These are phyloP conservation scores for Clathrospora elynae DNA, from an alignment of 2,329 filamentous ascomycete species.

Conservation along the genomic window DNA sequence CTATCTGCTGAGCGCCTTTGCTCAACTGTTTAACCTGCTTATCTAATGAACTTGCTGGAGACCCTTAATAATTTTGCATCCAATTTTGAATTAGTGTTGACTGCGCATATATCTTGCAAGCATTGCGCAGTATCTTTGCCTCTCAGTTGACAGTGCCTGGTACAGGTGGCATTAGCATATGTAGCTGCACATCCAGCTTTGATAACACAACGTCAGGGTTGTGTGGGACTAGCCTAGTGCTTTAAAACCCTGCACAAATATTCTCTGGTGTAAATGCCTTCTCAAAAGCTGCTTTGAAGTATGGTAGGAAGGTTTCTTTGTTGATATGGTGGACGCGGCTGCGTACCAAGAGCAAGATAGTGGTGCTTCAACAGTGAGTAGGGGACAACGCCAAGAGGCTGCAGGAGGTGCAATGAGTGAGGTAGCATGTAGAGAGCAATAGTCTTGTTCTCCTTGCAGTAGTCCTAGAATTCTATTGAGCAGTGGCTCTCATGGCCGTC, in stretches of 20 bases:
- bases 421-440: slow-evolving; percentile 42
- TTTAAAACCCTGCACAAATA: slow-evolving; percentile 36
- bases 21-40: slow-evolving; percentile 9
- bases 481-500: slow-evolving; percentile 47
- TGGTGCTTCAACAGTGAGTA: slow-evolving; percentile 46
- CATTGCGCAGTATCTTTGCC: slow-evolving; percentile 13
- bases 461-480: slow-evolving; percentile 43
- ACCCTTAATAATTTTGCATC: slow-evolving; percentile 5
- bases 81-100: slow-evolving; percentile 12
- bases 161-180: slow-evolving; percentile 12
- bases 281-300: slow-evolving; percentile 34
- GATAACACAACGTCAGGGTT: slow-evolving; percentile 40
- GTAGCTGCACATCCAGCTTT: slow-evolving; percentile 37
- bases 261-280: slow-evolving; percentile 36
- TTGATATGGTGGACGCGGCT: slow-evolving; percentile 37
- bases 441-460: slow-evolving; percentile 28
- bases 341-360: slow-evolving; percentile 40
- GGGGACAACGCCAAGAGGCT: slow-evolving; percentile 49
- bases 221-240: slow-evolving; percentile 41
- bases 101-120: slow-evolving; percentile 9
- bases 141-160: slow-evolving; percentile 2
- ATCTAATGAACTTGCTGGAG: slow-evolving; percentile 8
- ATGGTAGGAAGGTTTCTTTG: slow-evolving; percentile 26
- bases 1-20: slow-evolving; percentile 12
- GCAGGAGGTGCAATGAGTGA: slow-evolving; percentile 46